These are phyloP conservation scores for Neoarthrinium moseri DNA, from an alignment of 2,329 filamentous ascomycete species.

Conservation along the genomic window DNA sequence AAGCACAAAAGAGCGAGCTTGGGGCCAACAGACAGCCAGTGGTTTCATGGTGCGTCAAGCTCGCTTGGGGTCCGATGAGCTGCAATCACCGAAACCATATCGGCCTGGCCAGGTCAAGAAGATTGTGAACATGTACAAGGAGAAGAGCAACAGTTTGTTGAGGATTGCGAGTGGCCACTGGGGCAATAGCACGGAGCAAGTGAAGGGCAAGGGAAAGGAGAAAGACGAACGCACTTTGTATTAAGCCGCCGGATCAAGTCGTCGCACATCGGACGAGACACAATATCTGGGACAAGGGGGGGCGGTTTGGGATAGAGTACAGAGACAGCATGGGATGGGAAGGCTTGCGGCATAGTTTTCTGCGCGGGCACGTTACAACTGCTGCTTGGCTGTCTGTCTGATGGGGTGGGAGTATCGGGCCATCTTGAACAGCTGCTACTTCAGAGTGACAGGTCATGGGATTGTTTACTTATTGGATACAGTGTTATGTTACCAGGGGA, in stretches of 20 bases:
- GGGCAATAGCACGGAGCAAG: not conserved
- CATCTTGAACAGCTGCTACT: not conserved
- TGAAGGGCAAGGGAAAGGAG: conserved; percentile 1
- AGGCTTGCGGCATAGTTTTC: too few species aligned
- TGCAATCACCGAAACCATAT: conserved; percentile 25
- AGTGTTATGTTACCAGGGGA: not conserved
- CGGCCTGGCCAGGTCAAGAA: conserved; percentile 28
- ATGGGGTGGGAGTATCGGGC: not conserved
- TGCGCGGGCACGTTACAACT: too few species aligned
- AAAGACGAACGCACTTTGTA: not conserved
- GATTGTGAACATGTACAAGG: conserved; percentile 30
- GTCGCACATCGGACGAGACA: too few species aligned
- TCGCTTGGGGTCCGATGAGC: conserved; percentile 19
- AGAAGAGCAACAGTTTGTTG: conserved; percentile 19
- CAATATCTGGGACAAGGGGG: too few species aligned
- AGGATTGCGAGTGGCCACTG: conserved; percentile 5
- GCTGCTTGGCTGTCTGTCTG: not conserved
- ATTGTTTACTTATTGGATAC: not conserved
- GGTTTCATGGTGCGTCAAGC: conserved; percentile 29
- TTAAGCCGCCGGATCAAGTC: not conserved
- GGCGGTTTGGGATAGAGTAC: too few species aligned
- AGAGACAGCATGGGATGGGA: too few species aligned
- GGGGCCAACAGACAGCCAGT: conserved; percentile 28
- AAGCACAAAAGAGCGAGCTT: conserved; percentile 5
- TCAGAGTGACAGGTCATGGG: not conserved